Conservation (phyloP, 176 grass and related monocot species). For the Aegilops tauschii region DNA sequence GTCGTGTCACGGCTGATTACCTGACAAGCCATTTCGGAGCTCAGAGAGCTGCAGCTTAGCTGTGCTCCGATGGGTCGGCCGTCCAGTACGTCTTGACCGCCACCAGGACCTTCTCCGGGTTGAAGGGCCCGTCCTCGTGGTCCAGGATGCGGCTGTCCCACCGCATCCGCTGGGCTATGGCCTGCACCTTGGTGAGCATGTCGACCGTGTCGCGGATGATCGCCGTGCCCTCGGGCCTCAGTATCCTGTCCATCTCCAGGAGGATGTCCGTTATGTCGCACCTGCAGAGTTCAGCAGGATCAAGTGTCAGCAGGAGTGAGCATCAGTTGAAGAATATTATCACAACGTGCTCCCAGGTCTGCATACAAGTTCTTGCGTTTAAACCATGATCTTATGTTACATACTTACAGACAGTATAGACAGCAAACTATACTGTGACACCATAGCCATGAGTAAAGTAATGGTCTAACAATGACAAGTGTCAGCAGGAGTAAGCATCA, state of each 20-base stretch:
- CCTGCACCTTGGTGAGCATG: slow-evolving; percentile 81
- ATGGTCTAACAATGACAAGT: no score
- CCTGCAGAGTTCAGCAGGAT: slow-evolving; percentile 39
- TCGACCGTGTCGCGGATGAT: slow-evolving; percentile 84
- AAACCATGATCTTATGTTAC: no score
- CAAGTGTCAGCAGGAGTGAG: no score
- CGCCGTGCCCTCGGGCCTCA: slow-evolving; percentile 80
- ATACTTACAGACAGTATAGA: no score
- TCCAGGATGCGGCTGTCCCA: slow-evolving; percentile 91
- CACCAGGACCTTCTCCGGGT: slow-evolving; percentile 81
- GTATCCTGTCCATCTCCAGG: slow-evolving; percentile 97
- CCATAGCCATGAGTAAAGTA: no score
- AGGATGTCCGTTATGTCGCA: slow-evolving; percentile 88
- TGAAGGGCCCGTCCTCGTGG: slow-evolving; percentile 84
- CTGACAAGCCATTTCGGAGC: background rate
- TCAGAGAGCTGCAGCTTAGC: background rate
- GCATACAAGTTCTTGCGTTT: no score
- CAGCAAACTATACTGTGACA: no score
- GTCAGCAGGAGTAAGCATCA: no score
- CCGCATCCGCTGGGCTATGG: slow-evolving; percentile 70
- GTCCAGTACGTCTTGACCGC: slow-evolving; percentile 94
- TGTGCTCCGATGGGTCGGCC: slow-evolving; percentile 32
- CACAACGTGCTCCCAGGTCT: no score
- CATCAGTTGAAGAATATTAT: no score
- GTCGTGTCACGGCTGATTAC: background rate